Base-by-base conservation (phyloP, 1,284 basidiomycete genomes). In the Microbotryum silenes-acaulis region DNA sequence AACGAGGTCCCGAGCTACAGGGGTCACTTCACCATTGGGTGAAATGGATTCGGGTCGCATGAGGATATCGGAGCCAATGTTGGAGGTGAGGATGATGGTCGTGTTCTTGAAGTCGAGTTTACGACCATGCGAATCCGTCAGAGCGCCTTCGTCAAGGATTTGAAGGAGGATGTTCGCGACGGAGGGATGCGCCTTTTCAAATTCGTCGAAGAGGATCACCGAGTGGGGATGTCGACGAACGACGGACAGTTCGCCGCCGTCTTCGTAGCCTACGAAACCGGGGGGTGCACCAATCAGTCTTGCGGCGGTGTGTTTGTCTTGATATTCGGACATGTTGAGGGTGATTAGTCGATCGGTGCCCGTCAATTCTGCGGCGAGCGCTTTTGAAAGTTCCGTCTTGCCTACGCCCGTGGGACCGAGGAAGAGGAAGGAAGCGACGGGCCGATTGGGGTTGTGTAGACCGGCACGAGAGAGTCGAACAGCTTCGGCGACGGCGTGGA, bases 41-140 rank as follows among this genome's bases (percentile, higher is more conserved):
- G 84, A 81, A 37, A 82, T 86, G 1, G 89, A 82, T 0, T 82
- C 81, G 2, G 81, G 76, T 66, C 87, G 82, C 12, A 86, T 85
- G 21, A 96, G 83, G 56, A 91, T 86, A 72, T 89, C 83, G 55
- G 83, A 84, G 5, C 85, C 78, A 37, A 97, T 81, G 75, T 97
- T 97, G 58, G 89, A 91, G 4, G 92, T 97, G 81, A 96, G 86
- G 75, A 93, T 88, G 70, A 93, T 86, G 73, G 91, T 89, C 3
- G 88, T 89, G 76, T 89, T 91, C 78, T 85, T 87, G 78, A 91
- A 90, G 74, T 90, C 87, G 47, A 76, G 71, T 16, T 62, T 58
- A 0, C 74, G 65, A 21, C 76, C 76, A 57, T 75, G 74, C 2
- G 71, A 70, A 56, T 97, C 92, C 1, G 91, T 94, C 64, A 96